These are phyloP conservation scores for Rhodosporidiobolus sp. DNA, from an alignment of 768 basidiomycete genomes.

Conservation along the genomic window DNA sequence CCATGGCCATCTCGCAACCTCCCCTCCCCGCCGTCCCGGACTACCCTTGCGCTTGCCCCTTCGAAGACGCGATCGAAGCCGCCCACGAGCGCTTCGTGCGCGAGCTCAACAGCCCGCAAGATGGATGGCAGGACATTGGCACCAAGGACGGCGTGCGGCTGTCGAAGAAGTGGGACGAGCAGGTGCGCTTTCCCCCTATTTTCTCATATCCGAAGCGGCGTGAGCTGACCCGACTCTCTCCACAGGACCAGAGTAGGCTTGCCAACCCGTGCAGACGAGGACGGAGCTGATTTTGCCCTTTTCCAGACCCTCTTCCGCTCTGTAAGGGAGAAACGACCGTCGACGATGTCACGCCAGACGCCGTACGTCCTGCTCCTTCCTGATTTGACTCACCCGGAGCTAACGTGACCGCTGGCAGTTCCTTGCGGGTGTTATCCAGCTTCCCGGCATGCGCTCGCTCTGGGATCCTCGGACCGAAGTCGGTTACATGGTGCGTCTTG, in stretches of 20 bases:
- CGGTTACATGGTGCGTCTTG: slow-evolving; percentile 7
- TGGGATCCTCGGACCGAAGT: slow-evolving; percentile 24
- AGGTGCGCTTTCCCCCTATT: background rate
- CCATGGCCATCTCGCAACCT: slow-evolving; percentile 11
- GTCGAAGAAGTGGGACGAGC: slow-evolving; percentile 5
- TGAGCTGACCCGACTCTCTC: no score
- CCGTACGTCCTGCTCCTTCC: slow-evolving; percentile 5
- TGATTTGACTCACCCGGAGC: background rate
- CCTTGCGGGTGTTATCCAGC: slow-evolving; percentile 26
- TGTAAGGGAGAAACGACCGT: slow-evolving; percentile 12
- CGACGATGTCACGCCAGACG: slow-evolving; percentile 18
- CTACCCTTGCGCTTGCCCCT: slow-evolving; percentile 10
- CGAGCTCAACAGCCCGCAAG: background rate
- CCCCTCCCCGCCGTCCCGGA: slow-evolving; percentile 5
- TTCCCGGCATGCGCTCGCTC: slow-evolving; percentile 24
- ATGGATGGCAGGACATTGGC: slow-evolving; percentile 1
- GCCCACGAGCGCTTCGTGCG: slow-evolving; percentile 14
- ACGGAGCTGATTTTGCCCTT: background rate
- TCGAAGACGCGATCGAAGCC: background rate
- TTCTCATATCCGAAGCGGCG: no score
- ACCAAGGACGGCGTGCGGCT: slow-evolving; percentile 11
- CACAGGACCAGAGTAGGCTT: background rate
- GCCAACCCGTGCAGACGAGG: no score
- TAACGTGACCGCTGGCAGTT: background rate
- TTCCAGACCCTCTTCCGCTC: slow-evolving; percentile 6